Conservation (phyloP, 768 basidiomycete genomes). For the Gelatoporia subvermispora region DNA sequence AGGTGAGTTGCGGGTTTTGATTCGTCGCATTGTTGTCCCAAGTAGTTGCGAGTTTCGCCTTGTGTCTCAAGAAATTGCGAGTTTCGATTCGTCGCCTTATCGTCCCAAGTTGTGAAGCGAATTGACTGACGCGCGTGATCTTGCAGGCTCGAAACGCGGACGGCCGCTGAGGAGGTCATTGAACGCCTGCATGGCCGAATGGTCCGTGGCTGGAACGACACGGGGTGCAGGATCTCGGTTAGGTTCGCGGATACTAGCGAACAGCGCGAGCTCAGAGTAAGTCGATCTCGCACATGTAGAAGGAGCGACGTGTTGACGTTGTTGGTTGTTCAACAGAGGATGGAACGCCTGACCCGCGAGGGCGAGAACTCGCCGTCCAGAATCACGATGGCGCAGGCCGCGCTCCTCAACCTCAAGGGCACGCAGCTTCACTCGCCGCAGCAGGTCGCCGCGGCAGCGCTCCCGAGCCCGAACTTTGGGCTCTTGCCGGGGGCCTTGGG, state of each 20-base stretch:
- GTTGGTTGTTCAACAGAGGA: slow-evolving; percentile 38
- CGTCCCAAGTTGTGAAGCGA: background rate
- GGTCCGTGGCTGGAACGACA: slow-evolving; percentile 75
- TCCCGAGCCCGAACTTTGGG: slow-evolving; percentile 17
- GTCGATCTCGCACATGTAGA: slow-evolving; percentile 21
- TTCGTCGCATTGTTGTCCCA: slow-evolving; percentile 1
- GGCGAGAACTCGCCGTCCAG: slow-evolving; percentile 56
- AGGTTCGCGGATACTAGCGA: slow-evolving; percentile 76
- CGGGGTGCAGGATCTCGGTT: slow-evolving; percentile 73
- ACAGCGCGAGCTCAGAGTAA: slow-evolving; percentile 69
- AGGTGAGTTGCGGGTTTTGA: no score
- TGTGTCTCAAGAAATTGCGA: no score
- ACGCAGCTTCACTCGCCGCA: slow-evolving; percentile 39
- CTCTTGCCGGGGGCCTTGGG: slow-evolving; percentile 4
- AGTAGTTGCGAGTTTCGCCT: no score
- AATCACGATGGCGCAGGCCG: slow-evolving; percentile 74
- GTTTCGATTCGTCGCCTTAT: no score
- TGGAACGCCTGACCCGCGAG: slow-evolving; percentile 55
- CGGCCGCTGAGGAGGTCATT: slow-evolving; percentile 71
- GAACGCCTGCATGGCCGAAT: slow-evolving; percentile 75
- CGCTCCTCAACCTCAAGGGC: slow-evolving; percentile 70
- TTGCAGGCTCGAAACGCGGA: slow-evolving; percentile 61
- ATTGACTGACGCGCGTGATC: background rate
- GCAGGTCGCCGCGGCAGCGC: slow-evolving; percentile 17
- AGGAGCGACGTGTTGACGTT: background rate